These are phyloP conservation scores for Blastomyces emzantsi DNA, from an alignment of 2,329 filamentous ascomycete species.

Conservation along the genomic window DNA sequence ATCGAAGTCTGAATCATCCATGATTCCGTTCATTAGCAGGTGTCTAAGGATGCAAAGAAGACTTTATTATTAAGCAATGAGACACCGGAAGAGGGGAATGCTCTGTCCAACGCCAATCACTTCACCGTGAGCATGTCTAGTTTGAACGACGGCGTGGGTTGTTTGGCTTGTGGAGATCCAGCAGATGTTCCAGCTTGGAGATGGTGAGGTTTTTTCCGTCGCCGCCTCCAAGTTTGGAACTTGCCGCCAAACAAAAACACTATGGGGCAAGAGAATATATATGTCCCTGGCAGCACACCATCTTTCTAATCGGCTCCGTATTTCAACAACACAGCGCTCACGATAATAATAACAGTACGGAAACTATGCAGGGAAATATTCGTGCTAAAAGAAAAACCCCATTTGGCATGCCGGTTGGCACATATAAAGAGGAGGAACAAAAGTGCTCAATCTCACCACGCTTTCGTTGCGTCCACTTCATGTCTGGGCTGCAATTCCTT, in stretches of 20 bases:
- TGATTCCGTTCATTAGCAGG: neutral
- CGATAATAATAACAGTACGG: neutral
- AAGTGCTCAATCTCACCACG: slow-evolving; percentile 3
- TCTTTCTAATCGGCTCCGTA: neutral
- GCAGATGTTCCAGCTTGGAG: neutral
- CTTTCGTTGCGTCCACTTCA: neutral
- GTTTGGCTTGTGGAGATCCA: neutral
- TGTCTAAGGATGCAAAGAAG: neutral
- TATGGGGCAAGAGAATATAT: neutral
- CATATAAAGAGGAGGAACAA: neutral
- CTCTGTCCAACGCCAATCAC: neutral
- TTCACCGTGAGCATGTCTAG: neutral
- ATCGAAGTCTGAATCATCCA: slow-evolving; percentile 24
- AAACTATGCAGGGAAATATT: neutral
- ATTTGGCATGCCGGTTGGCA: neutral
- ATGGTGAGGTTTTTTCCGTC: neutral
- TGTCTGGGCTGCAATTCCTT: neutral
- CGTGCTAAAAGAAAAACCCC: neutral
- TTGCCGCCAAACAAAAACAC: neutral
- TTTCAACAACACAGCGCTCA: neutral
- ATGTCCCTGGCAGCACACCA: neutral
- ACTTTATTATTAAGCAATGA: neutral
- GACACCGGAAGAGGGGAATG: neutral
- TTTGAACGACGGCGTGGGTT: neutral
- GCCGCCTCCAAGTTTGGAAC: neutral